Evolutionary conservation across 2,329 filamentous ascomycete species (phyloP), one percentile per base, ranked within the genome.

Genomic region (Ceratocystis destructans): DNA sequence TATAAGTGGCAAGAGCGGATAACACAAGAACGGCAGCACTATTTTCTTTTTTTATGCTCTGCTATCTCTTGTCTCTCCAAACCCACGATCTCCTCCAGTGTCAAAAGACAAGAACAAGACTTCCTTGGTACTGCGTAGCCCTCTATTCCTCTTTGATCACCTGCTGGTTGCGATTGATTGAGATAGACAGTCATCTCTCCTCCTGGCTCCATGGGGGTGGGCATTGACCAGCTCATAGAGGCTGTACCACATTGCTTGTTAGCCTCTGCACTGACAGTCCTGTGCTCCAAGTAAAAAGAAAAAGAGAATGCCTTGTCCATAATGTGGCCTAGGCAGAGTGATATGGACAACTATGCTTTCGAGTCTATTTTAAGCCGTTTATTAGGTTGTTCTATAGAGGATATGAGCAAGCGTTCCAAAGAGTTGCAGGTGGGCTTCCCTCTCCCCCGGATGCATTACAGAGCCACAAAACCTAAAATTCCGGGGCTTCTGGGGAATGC

Each of bases 251-350:
- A 37, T 37, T 37, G 28, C 17, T 8, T 59, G 55, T 15, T 17
- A 59, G 55, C 55, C 55, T 59, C 55, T 59, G 55, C 55, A 59
- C 55, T 37, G 55, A 59, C n/a, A 20, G 28, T 8, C 28, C 5
- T 37, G 28, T 37, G 55, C 55, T 59, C 28, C 55, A 37, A 33
- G 55, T 59, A 2, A 41, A 41, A 41, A 41, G 10, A 12, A 37
- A 37, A 41, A 41, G 15, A 31, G 15, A 2, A 7, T 31, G 55
- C 15, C 20, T 6, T 31, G 55, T 37, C 3, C n/a, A n/a, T 37
- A 17, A 15, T n/a, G 55, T 31, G n/a, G 55, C 8, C 55, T 31
- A 59, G n/a, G 55, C 55, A 37, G 55, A n/a, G 55, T 37, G 28
- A 59, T 59, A 59, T 25, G 55, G 33, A 59, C 28, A 37, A 8